Conservation (phyloP, 306 rosid genomes). For the Vigna nakashimae region DNA sequence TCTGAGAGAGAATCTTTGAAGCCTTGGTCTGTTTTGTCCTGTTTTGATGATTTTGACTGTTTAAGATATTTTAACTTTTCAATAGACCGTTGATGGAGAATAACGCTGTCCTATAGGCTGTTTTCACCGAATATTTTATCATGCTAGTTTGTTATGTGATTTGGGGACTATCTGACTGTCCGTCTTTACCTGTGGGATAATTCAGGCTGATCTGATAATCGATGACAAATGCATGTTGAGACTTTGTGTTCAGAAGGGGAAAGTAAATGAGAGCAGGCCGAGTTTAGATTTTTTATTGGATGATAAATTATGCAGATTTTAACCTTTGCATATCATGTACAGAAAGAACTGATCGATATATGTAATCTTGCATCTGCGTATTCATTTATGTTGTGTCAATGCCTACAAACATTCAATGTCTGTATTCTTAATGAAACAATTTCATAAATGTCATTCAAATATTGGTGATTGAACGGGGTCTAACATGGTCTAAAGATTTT, state of each 20-base stretch:
- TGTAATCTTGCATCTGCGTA: neutral
- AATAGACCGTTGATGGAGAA: conserved; percentile 8
- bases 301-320: conserved; percentile 2
- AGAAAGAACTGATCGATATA: conserved; percentile 26
- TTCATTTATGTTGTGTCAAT: neutral
- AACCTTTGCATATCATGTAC: conserved; percentile 14
- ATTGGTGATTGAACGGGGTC: conserved; percentile 24
- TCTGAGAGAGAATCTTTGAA: neutral
- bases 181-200: neutral
- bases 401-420: conserved; percentile 11
- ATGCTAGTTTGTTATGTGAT: conserved; percentile 8
- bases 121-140: conserved; percentile 11
- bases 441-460: conserved; percentile 22
- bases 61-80: conserved; percentile 25
- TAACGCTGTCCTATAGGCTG: neutral
- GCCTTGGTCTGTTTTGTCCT: neutral
- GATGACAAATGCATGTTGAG: conserved; percentile 6
- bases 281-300: conserved; percentile 9
- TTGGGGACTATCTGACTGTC: neutral
- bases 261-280: conserved; percentile 9
- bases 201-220: neutral
- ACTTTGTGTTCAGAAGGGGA: conserved; percentile 16
- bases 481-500: conserved; percentile 24
- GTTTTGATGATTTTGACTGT: conserved; percentile 17
- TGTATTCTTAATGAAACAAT: conserved; percentile 30